Base-by-base conservation (phyloP, 2,329 filamentous ascomycete species). In the Sporothrix curviconia region DNA sequence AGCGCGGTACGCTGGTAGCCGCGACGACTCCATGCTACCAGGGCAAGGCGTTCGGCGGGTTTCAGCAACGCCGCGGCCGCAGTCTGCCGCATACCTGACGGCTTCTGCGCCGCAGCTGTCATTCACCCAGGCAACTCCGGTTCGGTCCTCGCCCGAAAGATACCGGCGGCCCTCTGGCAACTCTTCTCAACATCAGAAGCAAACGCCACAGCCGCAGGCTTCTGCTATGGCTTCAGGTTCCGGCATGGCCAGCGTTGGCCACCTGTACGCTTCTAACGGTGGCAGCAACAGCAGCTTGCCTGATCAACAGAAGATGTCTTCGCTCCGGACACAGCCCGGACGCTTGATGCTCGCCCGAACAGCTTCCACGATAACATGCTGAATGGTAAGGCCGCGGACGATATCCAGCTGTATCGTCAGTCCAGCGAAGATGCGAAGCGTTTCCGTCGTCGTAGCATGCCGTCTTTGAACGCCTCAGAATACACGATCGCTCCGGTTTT, bases 401-500 rank as follows among this genome's bases (percentile, higher is more conserved):
- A 94, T 64, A 82, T 85, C 68, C 81, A 84, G 57, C 67, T 90
- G 59, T 76, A 78, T 65, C 83, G 77, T 58, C 76, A 78, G 56
- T 70, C 74, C n/a, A 71, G 81, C 17, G 90, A 92, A 28, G 79
- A 87, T 36, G 81, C 85, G 9, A 90, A 87, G 71, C 81, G 89
- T 67, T 87, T 91, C 71, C 81, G 91, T 65, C 84, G 91, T 67
- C 84, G 91, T 63, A 96, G 91, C 72, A 82, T 95, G 74, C 89
- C 89, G 63, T 86, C 83, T 17, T 71, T 80, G 60, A 78, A 82
- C 70, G 72, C 73, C 66, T 64, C 72, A 64, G 72, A 76, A 60
- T 73, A 74, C 64, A 68, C 70, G 56, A 72, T 66, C 60, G 66
- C 69, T 62, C 55, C 72, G 64, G 69, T 68, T 60, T 66, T 70